Evolutionary conservation across 2,329 filamentous ascomycete genomes (phyloP).

Genomic region (Davidsoniella australis): DNA sequence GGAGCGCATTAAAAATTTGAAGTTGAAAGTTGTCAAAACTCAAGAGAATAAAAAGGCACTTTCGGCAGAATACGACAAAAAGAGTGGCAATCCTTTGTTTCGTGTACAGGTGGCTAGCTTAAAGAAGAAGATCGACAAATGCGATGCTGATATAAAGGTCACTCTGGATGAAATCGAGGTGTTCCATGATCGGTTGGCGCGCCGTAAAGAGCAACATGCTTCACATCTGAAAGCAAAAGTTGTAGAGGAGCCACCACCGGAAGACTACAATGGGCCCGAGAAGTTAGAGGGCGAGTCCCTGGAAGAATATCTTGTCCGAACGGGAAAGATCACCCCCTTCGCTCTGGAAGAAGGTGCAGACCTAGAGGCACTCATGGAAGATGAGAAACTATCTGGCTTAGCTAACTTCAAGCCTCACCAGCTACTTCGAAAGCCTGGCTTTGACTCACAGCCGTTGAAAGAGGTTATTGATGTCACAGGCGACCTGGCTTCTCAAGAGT

Average conservation of each 20-base stretch:
- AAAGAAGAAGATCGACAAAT: slow-evolving; percentile 35
- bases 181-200: slow-evolving; percentile 66
- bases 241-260: not conserved
- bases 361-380: slow-evolving; percentile 48
- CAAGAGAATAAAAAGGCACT: slow-evolving; percentile 36
- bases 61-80: slow-evolving; percentile 29
- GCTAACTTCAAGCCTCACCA: slow-evolving; percentile 42
- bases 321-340: slow-evolving; percentile 94
- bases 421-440: slow-evolving; percentile 55
- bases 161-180: slow-evolving; percentile 59
- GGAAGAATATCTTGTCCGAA: slow-evolving; percentile 81
- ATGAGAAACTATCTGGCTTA: slow-evolving; percentile 14
- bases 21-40: slow-evolving; percentile 37
- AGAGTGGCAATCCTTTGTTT: slow-evolving; percentile 17
- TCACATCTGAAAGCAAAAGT: slow-evolving; percentile 36
- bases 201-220: slow-evolving; percentile 34
- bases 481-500: slow-evolving; percentile 4
- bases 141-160: slow-evolving; percentile 47
- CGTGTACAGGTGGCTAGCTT: slow-evolving; percentile 31
- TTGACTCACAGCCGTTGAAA: slow-evolving; percentile 30
- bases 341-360: slow-evolving; percentile 47
- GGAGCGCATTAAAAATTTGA: slow-evolving; percentile 42
- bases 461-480: not conserved
- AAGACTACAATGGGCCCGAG: slow-evolving; percentile 1
- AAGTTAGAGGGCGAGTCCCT: slow-evolving; percentile 49